Percentiles rank a stretch among this genome's conserved stretches.
These are phyloP conservation scores for Septoria petroselini DNA, from an alignment of 2,329 filamentous ascomycete genomes.

Conservation along the genomic window DNA sequence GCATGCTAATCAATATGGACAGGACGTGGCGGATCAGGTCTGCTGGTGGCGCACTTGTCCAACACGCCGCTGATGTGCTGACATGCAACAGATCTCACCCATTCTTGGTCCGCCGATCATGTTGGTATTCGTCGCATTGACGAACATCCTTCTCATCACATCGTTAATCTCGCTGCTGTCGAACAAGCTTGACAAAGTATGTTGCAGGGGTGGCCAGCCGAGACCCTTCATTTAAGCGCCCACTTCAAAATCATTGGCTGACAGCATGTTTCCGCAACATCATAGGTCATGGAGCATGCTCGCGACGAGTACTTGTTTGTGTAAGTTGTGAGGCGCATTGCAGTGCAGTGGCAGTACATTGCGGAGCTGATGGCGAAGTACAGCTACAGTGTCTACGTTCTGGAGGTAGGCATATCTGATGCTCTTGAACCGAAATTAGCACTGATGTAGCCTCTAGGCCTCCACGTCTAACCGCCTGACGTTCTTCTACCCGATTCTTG, in stretches of 20 bases:
- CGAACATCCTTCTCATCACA: constrained; percentile 74
- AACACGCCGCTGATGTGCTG: constrained; percentile 16
- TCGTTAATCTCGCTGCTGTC: constrained; percentile 45
- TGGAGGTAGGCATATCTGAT: constrained; percentile 42
- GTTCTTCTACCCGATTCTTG: constrained; percentile 20
- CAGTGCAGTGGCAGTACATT: constrained; percentile 52
- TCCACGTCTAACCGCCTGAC: constrained; percentile 20
- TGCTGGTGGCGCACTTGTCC: constrained; percentile 18
- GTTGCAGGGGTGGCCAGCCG: constrained; percentile 17
- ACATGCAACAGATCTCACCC: constrained; percentile 42
- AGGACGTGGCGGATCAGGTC: constrained; percentile 50
- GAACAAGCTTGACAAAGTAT: constrained; percentile 29
- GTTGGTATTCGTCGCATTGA: constrained; percentile 71
- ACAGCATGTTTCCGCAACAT: constrained; percentile 20
- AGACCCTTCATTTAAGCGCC: constrained; percentile 26
- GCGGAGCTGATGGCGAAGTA: constrained; percentile 26
- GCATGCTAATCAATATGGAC: constrained; percentile 15
- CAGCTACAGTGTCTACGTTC: constrained; percentile 55
- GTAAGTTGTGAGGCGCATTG: constrained; percentile 50
- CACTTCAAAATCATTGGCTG: constrained; percentile 35
- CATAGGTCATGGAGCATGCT: constrained; percentile 58
- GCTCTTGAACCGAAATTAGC: neutral
- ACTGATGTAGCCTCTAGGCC: constrained; percentile 15
- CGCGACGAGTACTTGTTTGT: constrained; percentile 77
- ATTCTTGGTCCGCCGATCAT: constrained; percentile 53